These are phyloP conservation scores for Xylaria sp. DNA, from an alignment of 2,329 filamentous ascomycete species.

Conservation along the genomic window DNA sequence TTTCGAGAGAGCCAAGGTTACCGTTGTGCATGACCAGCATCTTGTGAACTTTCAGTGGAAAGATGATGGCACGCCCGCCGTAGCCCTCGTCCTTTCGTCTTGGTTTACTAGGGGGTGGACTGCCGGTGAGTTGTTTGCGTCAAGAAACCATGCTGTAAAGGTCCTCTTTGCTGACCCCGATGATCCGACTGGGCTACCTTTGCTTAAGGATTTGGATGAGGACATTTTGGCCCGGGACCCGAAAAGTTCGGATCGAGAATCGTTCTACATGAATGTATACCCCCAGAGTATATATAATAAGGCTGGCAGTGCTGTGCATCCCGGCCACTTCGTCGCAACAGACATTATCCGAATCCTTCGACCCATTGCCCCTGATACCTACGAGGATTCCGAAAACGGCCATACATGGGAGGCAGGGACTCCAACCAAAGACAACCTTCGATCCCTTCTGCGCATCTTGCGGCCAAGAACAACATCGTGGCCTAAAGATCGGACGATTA, in stretches of 20 bases:
- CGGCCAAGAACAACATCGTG: conserved; percentile 5
- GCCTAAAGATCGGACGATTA: conserved; percentile 5
- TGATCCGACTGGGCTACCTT: no score
- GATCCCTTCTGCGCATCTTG: neutral
- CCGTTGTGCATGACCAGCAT: conserved; percentile 7
- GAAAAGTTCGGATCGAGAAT: no score
- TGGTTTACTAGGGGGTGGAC: conserved; percentile 19
- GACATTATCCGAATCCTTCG: no score
- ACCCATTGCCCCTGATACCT: no score
- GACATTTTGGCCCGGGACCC: conserved; percentile 3
- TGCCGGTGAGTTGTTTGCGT: conserved; percentile 5
- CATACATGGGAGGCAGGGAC: no score
- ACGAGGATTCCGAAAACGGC: no score
- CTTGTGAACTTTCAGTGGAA: neutral
- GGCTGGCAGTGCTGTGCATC: no score
- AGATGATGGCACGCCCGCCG: neutral
- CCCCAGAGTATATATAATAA: no score
- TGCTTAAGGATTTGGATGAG: conserved; percentile 4
- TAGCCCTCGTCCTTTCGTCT: conserved; percentile 3
- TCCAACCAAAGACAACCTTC: neutral
- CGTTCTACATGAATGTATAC: no score
- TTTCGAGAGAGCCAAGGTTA: neutral
- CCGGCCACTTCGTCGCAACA: no score
- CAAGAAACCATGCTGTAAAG: conserved; percentile 8
- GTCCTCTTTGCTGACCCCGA: conserved; percentile 7